Evolutionary conservation across 805 yeast species (phyloP), one percentile per base, ranked within the genome.

Genomic region (Sugiyamaella smithiae): DNA sequence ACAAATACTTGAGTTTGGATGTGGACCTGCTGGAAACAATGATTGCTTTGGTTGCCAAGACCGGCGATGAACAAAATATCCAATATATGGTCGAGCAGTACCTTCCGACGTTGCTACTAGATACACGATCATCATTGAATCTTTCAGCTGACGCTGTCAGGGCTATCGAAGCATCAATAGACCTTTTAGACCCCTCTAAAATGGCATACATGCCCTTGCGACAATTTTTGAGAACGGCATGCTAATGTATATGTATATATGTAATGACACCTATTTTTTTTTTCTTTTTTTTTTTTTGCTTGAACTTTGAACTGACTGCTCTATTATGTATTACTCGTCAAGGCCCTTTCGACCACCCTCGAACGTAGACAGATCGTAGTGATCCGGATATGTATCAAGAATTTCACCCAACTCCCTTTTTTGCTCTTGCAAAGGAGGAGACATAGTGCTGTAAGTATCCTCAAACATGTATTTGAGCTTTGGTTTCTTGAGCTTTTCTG

Each of bases 401-500:
- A 65, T 51, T 24, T 57, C 59, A 5, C 45, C 54, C 24, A 65
- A 59, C 48, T 65, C 67, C 41, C 48, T 33, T 46, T 48, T 54
- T 52, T 65, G 68, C 23, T 54, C 59, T 48, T 50, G 43, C 17
- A 65, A 51, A 11, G 53, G 47, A n/a, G 48, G 53, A 0, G 67
- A 53, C 14, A 59, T 48, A 33, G 50, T 47, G 23, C 50, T 57
- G 43, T 45, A 63, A 22, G 54, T 54, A 40, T 61, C 65, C 20
- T 53, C 52, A 50, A 65, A 65, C 26, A 63, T 47, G 41, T 57
- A 48, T 19, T 43, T 45, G 31, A 65, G 47, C 4, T 52, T 50
- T 3, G 69, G 69, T 49, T 59, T 62, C 44, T 54, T 54, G 22
- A 51, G 48, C 49, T 62, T 57, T 45, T 65, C 69, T 11, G 67